Base-by-base conservation (phyloP, 2,329 filamentous ascomycete genomes). In the Tolypocladium endophyticum region DNA sequence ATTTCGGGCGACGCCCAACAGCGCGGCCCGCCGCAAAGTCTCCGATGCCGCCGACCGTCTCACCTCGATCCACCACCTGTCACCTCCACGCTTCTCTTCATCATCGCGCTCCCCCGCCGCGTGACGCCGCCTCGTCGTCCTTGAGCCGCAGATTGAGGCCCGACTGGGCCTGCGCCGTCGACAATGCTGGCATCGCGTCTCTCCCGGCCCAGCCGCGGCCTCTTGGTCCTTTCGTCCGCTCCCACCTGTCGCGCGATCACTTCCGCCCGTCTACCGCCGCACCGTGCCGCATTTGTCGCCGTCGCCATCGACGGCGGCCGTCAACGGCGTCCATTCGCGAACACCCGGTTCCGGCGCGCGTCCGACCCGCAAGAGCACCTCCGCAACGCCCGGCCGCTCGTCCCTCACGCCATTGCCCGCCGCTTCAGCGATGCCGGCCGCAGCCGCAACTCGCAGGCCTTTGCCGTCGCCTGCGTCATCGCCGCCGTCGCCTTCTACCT, bases 401-500 rank as follows among this genome's bases (percentile, higher is more conserved):
- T 74, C 20, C 63, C 71, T 23, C 30, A 72, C 56, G 59, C 57
- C 47, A 30, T 65, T 7, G 70, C 68, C 28, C 53, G 62, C 30
- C 66, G 62, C 45, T 67, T 72, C 62, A 61, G 66, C 28, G 62
- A 64, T 59, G 67, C 67, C 4, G 71, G 71, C 25, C 62, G 64
- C 33, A 64, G 67, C 52, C 69, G 70, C 61, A 69, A 65, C 60
- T 70, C 70, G 20, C 66, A 61, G 71, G 73, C 59, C 35, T 71
- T 82, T 18, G 69, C 79, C 20, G 63, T 75, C 0, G 61, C 75
- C 18, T 75, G 76, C 35, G 70, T 76, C 20, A 66, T 72, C n/a
- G 76, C 73, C 52, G 82, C 80, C 4, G 67, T 78, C 1, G 68
- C 69, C 11, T 85, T 91, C 69, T 92, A 91, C 75, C 76, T 85